A percentile compares a stretch with the other conserved stretches of the same genome.
phyloP scores from a whole-genome alignment of 768 basidiomycete species.

The Rhizopogon rudus region DNA sequence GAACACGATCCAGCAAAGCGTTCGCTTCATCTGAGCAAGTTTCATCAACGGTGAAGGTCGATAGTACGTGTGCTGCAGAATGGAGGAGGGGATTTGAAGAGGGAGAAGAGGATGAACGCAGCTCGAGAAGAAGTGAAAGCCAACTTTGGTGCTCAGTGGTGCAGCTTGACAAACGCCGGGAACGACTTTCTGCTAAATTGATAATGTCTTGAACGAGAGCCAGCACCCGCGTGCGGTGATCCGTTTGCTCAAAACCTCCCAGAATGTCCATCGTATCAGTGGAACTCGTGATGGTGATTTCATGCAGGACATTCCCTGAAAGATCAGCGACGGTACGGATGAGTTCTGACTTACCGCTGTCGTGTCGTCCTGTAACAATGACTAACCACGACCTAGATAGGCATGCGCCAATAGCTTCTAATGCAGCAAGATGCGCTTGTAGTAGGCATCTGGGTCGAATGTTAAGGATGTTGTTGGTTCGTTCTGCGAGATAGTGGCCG shows the following conservation, averaged over 20 bases:
- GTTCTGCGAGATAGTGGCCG: slow-evolving; percentile 49
- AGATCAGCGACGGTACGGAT: slow-evolving; percentile 65
- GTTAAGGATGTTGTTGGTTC: slow-evolving; percentile 27
- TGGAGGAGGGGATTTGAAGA: slow-evolving; percentile 19
- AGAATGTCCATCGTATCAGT: slow-evolving; percentile 93
- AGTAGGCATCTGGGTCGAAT: slow-evolving; percentile 47
- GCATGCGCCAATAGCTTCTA: slow-evolving; percentile 75
- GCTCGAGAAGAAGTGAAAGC: slow-evolving; percentile 9
- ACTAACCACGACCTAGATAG: slow-evolving; percentile 78
- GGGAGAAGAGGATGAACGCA: slow-evolving; percentile 11
- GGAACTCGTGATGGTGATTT: slow-evolving; percentile 76
- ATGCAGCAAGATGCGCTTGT: slow-evolving; percentile 54
- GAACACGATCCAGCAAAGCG: slow-evolving; percentile 17
- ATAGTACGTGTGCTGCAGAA: slow-evolving; percentile 23
- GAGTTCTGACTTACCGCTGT: slow-evolving; percentile 76
- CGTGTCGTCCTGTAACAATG: slow-evolving; percentile 75
- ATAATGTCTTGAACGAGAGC: slow-evolving; percentile 37
- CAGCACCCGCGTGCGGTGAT: slow-evolving; percentile 37
- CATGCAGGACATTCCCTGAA: slow-evolving; percentile 63
- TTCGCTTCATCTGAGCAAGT: slow-evolving; percentile 13
- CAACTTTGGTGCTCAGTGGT: slow-evolving; percentile 12
- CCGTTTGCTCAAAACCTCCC: slow-evolving; percentile 93
- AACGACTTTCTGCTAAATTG: slow-evolving; percentile 30
- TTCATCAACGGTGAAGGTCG: slow-evolving; percentile 5
- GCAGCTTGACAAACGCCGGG: slow-evolving; percentile 29